Evolutionary conservation across 192 early-diverging fungal genomes (phyloP), one percentile per base, ranked within the genome.

Genomic region (Coemansia sp.): DNA sequence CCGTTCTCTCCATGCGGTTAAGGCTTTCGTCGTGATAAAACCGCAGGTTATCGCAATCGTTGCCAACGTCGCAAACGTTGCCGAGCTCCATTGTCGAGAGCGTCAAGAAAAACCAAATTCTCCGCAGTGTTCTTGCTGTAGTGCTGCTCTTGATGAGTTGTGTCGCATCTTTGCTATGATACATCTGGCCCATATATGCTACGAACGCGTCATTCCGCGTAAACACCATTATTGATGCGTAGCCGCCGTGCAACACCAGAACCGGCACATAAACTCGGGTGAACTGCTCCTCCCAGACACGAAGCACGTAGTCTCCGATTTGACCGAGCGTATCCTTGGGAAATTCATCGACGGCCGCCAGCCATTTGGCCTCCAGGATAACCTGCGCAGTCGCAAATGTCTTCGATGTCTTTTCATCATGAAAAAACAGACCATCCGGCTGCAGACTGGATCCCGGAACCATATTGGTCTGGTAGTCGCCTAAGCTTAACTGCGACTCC

Each of bases 261-360:
- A 61, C 31, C 0, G 57, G 62, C 0, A 48, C 62, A 56, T 52
- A 71, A 3, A 35, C 50, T 0, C 62, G 56, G 1, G 56, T 60
- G 1, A 54, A 53, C 35, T 71, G 69, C 6, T 12, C 19, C 30
- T 40, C 8, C 61, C 60, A 60, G n/a, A 67, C 18, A 1, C 18
- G 11, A 11, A 21, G 9, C 2, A 53, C 63, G 12, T 69, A 77
- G 25, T 66, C 46, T 16, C 47, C 73, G 38, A 77, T 27, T 50
- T 54, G 77, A 28, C 59, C 77, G 64, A 53, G 44, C 16, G 16
- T 9, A 8, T 16, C 44, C 9, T 46, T 9, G 9, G 8, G 5
- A 22, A 23, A 46, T 0, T n/a, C 21, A 18, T 18, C 19, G 8
- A 18, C 44, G 9, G n/a, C 16, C 8, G 44, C 19, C n/a, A 8